Conservation (phyloP, 345 rosid genomes). For the Psidium guajava region DNA sequence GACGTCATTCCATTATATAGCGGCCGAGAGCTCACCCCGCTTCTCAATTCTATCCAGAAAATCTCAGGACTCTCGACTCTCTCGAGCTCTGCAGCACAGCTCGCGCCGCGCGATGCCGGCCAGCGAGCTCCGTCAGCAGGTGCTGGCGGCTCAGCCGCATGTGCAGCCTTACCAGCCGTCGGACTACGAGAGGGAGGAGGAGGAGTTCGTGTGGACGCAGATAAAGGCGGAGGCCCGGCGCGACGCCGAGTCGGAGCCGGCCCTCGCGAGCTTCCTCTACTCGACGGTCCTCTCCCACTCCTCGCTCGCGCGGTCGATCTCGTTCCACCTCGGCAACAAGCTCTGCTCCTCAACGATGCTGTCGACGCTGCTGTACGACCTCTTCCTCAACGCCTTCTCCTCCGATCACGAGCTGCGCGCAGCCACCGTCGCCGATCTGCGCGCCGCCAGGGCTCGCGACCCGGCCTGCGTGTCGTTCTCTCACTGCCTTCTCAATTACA, state of each 20-base stretch:
- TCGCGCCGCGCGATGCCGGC: conserved; percentile 34
- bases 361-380: conserved; percentile 88
- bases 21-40: background rate
- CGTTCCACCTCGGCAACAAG: conserved; percentile 93
- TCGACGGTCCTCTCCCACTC: conserved; percentile 94
- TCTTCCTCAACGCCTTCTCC: conserved; percentile 72
- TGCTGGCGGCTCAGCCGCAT: conserved; percentile 1
- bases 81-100: background rate
- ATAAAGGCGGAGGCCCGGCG: conserved; percentile 85
- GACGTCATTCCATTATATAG: no score
- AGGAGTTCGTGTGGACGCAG: conserved; percentile 76
- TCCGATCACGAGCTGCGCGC: conserved; percentile 60
- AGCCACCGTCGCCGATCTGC: conserved; percentile 90
- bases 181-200: conserved; percentile 25
- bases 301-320: conserved; percentile 73
- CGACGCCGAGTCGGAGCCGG: conserved; percentile 93
- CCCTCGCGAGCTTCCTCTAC: conserved; percentile 86
- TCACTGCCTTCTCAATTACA: conserved; percentile 92
- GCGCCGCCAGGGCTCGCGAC: conserved; percentile 76
- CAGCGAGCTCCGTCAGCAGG: conserved; percentile 29
- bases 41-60: background rate
- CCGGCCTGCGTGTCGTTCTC: conserved; percentile 96
- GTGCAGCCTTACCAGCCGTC: background rate
- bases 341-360: conserved; percentile 95
- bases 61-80: no score